Conservation (phyloP, 106 monocot species). For the Dioscorea alata region DNA sequence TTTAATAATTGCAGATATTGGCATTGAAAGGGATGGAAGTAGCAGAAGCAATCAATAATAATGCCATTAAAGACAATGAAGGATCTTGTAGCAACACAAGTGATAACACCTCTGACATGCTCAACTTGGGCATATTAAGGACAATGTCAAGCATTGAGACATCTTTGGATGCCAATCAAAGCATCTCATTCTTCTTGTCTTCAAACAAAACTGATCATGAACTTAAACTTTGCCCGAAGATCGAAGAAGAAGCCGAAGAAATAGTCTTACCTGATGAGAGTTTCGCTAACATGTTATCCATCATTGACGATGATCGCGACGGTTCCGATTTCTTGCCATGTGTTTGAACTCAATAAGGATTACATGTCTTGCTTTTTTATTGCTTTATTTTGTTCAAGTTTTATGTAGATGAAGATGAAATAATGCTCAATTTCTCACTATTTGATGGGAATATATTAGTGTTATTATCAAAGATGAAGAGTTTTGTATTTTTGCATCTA, state of each 20-base stretch:
- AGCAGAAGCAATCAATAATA: constrained; percentile 34
- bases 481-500: no score
- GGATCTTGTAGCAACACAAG: constrained; percentile 56
- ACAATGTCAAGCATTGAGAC: not conserved
- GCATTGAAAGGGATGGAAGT: constrained; percentile 30
- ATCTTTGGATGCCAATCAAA: constrained; percentile 27
- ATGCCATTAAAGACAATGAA: constrained; percentile 52
- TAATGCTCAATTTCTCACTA: constrained; percentile 17
- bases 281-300: constrained; percentile 63
- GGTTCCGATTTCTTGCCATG: constrained; percentile 60
- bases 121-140: constrained; percentile 12
- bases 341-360: no score
- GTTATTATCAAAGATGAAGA: no score
- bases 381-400: no score
- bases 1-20: constrained; percentile 20
- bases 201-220: constrained; percentile 40
- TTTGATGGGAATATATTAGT: constrained; percentile 10
- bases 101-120: constrained; percentile 26
- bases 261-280: constrained; percentile 16
- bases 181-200: constrained; percentile 42
- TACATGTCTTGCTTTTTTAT: no score
- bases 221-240: constrained; percentile 34
- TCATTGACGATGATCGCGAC: constrained; percentile 46
- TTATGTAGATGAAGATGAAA: constrained; percentile 28
- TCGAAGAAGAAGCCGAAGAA: constrained; percentile 15